These are phyloP conservation scores for Drechslerella coelobrocha DNA, from an alignment of 2,329 filamentous ascomycete species.

Conservation along the genomic window DNA sequence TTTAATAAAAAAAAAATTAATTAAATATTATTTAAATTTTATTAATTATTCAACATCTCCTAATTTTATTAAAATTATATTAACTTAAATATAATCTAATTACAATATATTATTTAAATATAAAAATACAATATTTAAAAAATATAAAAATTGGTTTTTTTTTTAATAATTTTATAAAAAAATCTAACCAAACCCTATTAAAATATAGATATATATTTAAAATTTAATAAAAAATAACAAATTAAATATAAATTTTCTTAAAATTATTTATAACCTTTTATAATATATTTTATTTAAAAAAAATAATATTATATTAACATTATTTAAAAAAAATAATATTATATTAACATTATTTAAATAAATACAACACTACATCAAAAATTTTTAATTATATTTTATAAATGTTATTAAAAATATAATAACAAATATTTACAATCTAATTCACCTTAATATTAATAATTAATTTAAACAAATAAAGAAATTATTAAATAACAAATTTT, in stretches of 20 bases:
- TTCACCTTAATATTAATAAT: slow-evolving; percentile 1
- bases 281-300: background rate
- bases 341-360: background rate
- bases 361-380: no score
- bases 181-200: background rate
- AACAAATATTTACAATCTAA: background rate
- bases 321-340: slow-evolving; percentile 8
- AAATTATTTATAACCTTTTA: background rate
- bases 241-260: background rate
- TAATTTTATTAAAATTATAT: background rate
- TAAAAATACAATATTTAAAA: slow-evolving; percentile 6
- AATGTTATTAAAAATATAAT: slow-evolving; percentile 5
- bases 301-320: background rate
- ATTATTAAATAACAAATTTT: no score
- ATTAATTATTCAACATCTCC: background rate
- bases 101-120: slow-evolving; percentile 6
- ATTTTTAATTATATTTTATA: background rate
- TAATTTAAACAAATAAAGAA: slow-evolving; percentile 5
- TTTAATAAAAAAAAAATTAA: background rate
- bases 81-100: slow-evolving; percentile 1
- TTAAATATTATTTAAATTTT: slow-evolving; percentile 6
- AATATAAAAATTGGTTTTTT: slow-evolving; percentile 5
- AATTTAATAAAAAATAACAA: background rate
- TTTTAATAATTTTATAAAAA: background rate
- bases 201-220: background rate